These are phyloP conservation scores for Botrytis medusae DNA, from an alignment of 2,329 filamentous ascomycete species.

Conservation along the genomic window DNA sequence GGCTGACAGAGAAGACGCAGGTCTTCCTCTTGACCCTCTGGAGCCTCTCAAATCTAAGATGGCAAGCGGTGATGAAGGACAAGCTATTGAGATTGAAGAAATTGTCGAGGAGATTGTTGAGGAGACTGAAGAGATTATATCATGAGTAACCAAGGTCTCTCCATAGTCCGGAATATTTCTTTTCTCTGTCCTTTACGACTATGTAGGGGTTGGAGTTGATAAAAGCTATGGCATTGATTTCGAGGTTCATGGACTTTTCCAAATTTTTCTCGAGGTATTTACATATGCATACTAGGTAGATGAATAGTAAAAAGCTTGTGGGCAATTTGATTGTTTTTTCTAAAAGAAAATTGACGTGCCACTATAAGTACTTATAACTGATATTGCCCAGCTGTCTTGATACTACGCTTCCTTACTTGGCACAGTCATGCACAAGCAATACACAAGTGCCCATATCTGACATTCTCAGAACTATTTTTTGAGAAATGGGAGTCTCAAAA, in stretches of 20 bases:
- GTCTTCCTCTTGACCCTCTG: conserved; percentile 64
- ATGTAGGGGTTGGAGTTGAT: conserved; percentile 23
- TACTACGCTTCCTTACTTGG: neutral
- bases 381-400: neutral
- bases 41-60: conserved; percentile 60
- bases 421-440: neutral
- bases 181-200: conserved; percentile 20
- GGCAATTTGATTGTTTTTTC: neutral
- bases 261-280: conserved; percentile 12
- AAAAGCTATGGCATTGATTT: conserved; percentile 23
- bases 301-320: conserved; percentile 20
- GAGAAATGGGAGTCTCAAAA: neutral
- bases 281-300: conserved; percentile 21
- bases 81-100: conserved; percentile 83
- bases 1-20: conserved; percentile 68
- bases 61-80: conserved; percentile 51
- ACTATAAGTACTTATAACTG: neutral
- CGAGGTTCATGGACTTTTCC: conserved; percentile 15
- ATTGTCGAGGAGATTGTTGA: conserved; percentile 77
- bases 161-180: conserved; percentile 1
- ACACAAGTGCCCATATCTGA: neutral
- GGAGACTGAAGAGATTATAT: conserved; percentile 76
- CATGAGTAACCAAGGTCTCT: conserved; percentile 10
- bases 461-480: neutral
- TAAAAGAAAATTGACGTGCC: neutral